phyloP scores from a whole-genome alignment of 2,329 filamentous ascomycete genomes.

The Pseudovirgaria hyperparasitica region DNA sequence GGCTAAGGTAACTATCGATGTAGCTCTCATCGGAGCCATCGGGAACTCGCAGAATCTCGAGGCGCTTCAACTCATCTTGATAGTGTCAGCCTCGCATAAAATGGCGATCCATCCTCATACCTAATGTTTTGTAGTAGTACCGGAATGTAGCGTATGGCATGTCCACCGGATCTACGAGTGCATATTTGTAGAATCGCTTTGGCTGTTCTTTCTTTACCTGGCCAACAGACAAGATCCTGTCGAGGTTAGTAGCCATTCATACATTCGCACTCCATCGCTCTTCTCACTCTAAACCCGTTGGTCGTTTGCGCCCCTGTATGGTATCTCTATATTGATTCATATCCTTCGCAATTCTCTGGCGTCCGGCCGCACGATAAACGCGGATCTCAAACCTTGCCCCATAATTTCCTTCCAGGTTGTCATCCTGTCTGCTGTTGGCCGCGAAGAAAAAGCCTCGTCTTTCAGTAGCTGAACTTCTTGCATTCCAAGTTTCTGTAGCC shows the following conservation, averaged over 20 bases:
- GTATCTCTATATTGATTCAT: conserved; percentile 14
- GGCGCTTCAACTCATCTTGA: conserved; percentile 5
- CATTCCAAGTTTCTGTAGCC: conserved; percentile 14
- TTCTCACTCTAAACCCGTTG: conserved; percentile 19
- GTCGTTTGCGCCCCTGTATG: conserved; percentile 7
- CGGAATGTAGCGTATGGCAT: conserved; percentile 34
- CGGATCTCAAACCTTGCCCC: conserved; percentile 26
- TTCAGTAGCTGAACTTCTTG: conserved; percentile 21
- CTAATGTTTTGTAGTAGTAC: conserved; percentile 23
- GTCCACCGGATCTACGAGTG: conserved; percentile 35
- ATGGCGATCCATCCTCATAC: conserved; percentile 3
- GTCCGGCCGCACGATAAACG: conserved; percentile 27
- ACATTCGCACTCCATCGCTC: neutral
- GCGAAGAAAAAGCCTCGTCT: conserved; percentile 30
- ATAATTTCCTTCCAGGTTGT: conserved; percentile 6
- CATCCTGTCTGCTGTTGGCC: conserved; percentile 6
- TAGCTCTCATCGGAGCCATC: too few relatives aligned
- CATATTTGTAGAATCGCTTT: conserved; percentile 35
- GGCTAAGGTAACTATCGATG: too few relatives aligned
- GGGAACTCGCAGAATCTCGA: too few relatives aligned
- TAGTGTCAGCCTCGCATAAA: too few relatives aligned
- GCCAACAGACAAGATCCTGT: conserved; percentile 23
- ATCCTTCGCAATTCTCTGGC: conserved; percentile 23
- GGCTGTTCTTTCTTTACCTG: conserved; percentile 25
- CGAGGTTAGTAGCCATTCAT: conserved; percentile 7